phyloP scores from a whole-genome alignment of 306 rosid genomes.

The Corylus americana region DNA sequence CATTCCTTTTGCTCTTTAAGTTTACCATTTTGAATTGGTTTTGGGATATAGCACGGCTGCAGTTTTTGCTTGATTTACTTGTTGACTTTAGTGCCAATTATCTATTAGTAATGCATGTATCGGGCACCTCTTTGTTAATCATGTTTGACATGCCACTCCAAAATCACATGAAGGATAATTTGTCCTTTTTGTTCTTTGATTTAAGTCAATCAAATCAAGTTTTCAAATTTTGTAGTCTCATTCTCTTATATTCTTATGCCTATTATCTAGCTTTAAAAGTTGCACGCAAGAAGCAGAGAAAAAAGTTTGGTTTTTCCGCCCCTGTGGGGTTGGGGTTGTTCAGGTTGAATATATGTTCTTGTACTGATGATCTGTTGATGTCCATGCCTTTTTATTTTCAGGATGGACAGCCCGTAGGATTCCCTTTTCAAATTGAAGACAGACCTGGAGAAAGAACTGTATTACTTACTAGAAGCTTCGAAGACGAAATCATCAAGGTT shows the following conservation, averaged over 20 bases:
- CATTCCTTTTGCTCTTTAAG: too few relatives aligned
- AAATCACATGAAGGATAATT: too few relatives aligned
- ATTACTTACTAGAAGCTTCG: constrained; percentile 56
- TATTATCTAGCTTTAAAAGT: not conserved
- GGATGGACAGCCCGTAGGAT: constrained; percentile 34
- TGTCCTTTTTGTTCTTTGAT: too few relatives aligned
- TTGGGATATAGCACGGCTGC: not conserved
- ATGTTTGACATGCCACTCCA: not conserved
- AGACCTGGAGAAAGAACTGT: constrained; percentile 75
- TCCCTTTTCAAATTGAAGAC: constrained; percentile 82
- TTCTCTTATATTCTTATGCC: not conserved
- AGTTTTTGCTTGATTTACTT: not conserved
- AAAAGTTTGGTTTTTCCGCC: too few relatives aligned
- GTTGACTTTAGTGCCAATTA: not conserved
- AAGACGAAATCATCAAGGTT: constrained; percentile 67
- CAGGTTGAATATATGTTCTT: not conserved
- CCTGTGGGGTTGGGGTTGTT: too few relatives aligned
- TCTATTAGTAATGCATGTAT: not conserved
- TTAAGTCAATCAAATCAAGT: too few relatives aligned
- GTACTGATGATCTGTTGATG: constrained; percentile 9
- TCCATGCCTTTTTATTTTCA: not conserved
- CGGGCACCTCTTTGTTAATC: not conserved
- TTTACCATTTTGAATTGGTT: not conserved
- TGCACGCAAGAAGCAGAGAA: not conserved
- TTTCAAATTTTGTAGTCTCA: not conserved